These are phyloP conservation scores for Crepidotus variabilis DNA, from an alignment of 768 basidiomycete species.

Conservation along the genomic window DNA sequence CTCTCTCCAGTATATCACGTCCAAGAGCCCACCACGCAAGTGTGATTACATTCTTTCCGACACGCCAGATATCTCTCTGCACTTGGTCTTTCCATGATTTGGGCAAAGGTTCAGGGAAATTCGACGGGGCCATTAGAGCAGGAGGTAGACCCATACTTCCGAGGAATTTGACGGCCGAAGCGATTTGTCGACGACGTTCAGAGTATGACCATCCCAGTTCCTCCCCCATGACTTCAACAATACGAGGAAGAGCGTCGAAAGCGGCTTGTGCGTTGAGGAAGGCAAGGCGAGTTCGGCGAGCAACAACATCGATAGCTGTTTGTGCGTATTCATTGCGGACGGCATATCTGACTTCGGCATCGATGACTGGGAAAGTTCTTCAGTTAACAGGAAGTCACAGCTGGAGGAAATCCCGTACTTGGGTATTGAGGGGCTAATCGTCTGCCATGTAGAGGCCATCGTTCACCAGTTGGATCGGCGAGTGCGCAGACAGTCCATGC, in stretches of 20 bases:
- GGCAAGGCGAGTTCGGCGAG: conserved; percentile 84
- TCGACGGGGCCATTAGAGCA: conserved; percentile 30
- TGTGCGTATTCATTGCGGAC: conserved; percentile 87
- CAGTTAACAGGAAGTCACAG: not conserved
- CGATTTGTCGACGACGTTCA: conserved; percentile 58
- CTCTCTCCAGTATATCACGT: conserved; percentile 4
- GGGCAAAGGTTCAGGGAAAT: conserved; percentile 20
- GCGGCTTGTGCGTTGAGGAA: conserved; percentile 92
- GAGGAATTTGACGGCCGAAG: conserved; percentile 61
- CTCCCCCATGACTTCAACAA: conserved; percentile 87
- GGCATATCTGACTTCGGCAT: conserved; percentile 91
- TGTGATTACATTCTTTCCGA: conserved; percentile 41
- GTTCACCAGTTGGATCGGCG: conserved; percentile 69
- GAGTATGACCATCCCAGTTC: conserved; percentile 75
- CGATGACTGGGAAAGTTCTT: conserved; percentile 53
- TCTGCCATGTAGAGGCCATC: conserved; percentile 85
- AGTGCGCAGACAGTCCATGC: conserved; percentile 92
- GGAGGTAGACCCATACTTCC: conserved; percentile 81
- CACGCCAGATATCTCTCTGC: conserved; percentile 21
- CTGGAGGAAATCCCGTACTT: conserved; percentile 40
- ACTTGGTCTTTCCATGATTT: conserved; percentile 24
- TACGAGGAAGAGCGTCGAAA: conserved; percentile 76
- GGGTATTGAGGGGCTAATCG: conserved; percentile 71
- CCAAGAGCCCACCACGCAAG: conserved; percentile 22
- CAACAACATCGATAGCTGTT: conserved; percentile 90